Conservation (phyloP, 306 rosid species). For the Citrullus amarus region DNA sequence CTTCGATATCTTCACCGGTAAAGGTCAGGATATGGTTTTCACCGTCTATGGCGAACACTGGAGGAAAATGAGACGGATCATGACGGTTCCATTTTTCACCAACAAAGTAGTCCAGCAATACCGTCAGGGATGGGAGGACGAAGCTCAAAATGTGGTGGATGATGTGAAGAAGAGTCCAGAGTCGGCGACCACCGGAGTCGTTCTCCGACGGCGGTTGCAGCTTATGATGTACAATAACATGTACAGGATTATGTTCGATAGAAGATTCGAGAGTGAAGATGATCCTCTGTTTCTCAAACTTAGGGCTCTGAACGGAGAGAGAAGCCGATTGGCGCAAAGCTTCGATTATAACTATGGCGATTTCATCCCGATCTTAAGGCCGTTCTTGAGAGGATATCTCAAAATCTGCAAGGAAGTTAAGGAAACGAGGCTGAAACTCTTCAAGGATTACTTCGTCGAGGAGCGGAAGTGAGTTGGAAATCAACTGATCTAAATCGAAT, state of each 20-base stretch:
- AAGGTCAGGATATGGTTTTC: conserved; percentile 93
- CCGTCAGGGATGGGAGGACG: conserved; percentile 61
- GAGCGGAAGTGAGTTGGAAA: conserved; percentile 66
- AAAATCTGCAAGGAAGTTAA: conserved; percentile 77
- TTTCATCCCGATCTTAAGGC: conserved; percentile 80
- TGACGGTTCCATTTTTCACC: conserved; percentile 89
- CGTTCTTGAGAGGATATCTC: conserved; percentile 65
- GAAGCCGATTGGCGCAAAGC: conserved; percentile 86
- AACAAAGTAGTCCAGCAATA: conserved; percentile 91
- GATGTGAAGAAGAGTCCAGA: conserved; percentile 43
- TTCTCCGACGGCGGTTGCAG: conserved; percentile 49
- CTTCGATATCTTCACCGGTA: conserved; percentile 77
- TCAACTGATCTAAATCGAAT: neutral
- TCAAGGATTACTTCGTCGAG: conserved; percentile 70
- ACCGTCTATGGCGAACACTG: conserved; percentile 91
- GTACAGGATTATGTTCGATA: conserved; percentile 79
- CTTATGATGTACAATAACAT: conserved; percentile 89
- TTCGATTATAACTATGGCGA: conserved; percentile 84
- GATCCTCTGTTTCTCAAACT: conserved; percentile 51
- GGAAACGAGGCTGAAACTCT: conserved; percentile 56
- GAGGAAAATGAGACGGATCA: conserved; percentile 85
- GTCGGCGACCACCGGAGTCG: conserved; percentile 40
- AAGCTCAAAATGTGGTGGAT: conserved; percentile 59
- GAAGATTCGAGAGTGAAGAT: conserved; percentile 63
- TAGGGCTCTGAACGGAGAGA: conserved; percentile 56